phyloP scores from a whole-genome alignment of 805 yeast species.

The Schizosaccharomyces osmophilus region DNA sequence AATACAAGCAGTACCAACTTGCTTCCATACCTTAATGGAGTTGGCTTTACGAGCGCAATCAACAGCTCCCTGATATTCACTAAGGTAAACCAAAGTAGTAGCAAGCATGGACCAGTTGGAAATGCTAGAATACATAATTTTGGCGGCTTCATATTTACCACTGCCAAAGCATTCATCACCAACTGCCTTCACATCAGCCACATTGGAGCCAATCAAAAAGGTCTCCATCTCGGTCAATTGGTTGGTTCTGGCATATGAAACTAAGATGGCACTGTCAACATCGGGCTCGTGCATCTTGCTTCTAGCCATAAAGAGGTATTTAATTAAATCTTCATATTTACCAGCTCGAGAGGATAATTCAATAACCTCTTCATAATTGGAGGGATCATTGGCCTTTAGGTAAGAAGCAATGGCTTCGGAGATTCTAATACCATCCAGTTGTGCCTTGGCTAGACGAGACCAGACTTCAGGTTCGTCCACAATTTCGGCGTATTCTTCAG shows the following conservation, averaged over 20 bases:
- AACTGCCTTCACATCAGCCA: constrained; percentile 72
- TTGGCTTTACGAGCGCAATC: constrained; percentile 97
- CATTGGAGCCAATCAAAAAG: constrained; percentile 65
- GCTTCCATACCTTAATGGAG: constrained; percentile 83
- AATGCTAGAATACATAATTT: constrained; percentile 56
- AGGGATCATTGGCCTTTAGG: constrained; percentile 74
- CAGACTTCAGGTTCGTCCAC: constrained; percentile 66
- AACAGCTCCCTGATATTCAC: constrained; percentile 87
- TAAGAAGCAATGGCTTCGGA: constrained; percentile 82
- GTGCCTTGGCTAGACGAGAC: constrained; percentile 91
- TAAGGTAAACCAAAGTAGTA: constrained; percentile 77
- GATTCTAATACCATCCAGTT: constrained; percentile 74
- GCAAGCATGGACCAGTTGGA: constrained; percentile 92
- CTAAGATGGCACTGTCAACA: constrained; percentile 76
- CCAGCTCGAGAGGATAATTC: constrained; percentile 92
- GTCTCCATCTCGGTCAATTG: constrained; percentile 59
- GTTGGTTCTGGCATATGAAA: constrained; percentile 61
- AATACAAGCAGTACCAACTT: constrained; percentile 89
- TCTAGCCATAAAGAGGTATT: constrained; percentile 78
- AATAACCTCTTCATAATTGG: constrained; percentile 72
- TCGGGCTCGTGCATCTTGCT: constrained; percentile 69
- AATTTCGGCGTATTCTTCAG: constrained; percentile 77
- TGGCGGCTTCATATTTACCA: constrained; percentile 77
- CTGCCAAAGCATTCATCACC: constrained; percentile 76
- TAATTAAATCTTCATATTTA: constrained; percentile 75